Conservation (phyloP, 306 rosid species). For the Vicia sativa region DNA sequence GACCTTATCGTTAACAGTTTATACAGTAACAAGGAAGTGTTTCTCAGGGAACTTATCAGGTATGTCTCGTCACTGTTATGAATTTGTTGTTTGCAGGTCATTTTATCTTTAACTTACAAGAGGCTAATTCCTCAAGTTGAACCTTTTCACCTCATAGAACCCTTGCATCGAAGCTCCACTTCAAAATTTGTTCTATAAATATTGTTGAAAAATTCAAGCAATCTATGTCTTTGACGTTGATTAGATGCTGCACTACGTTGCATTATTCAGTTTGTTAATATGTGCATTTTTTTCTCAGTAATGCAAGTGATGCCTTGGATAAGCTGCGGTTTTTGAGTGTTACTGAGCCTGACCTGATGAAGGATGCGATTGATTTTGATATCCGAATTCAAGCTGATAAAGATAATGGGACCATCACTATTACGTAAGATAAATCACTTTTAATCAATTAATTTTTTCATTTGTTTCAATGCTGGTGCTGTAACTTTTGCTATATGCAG, state of each 20-base stretch:
- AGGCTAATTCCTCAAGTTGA: not conserved
- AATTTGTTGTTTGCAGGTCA: not conserved
- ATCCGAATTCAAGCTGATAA: slow-evolving; percentile 82
- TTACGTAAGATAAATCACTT: slow-evolving; percentile 59
- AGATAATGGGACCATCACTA: slow-evolving; percentile 78
- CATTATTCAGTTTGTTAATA: slow-evolving; percentile 5
- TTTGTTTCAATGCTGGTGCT: slow-evolving; percentile 6
- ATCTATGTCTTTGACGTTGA: not conserved
- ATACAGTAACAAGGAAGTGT: slow-evolving; percentile 96
- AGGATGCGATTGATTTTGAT: slow-evolving; percentile 78
- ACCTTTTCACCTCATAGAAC: not conserved
- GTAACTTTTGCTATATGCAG: slow-evolving; percentile 49
- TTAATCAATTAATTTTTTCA: not conserved
- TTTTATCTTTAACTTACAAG: not conserved
- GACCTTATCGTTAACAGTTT: slow-evolving; percentile 97
- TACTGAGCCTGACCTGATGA: slow-evolving; percentile 70
- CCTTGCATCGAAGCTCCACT: not conserved
- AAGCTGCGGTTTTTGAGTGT: slow-evolving; percentile 91
- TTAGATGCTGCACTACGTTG: not conserved
- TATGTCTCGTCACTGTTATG: slow-evolving; percentile 25
- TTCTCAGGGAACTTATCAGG: slow-evolving; percentile 97
- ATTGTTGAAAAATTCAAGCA: not conserved
- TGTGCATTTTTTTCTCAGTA: slow-evolving; percentile 50
- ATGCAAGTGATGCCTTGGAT: slow-evolving; percentile 99
- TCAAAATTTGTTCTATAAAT: not conserved